Conservation (phyloP, 2,329 filamentous ascomycete species). For the Venturia effusa region DNA sequence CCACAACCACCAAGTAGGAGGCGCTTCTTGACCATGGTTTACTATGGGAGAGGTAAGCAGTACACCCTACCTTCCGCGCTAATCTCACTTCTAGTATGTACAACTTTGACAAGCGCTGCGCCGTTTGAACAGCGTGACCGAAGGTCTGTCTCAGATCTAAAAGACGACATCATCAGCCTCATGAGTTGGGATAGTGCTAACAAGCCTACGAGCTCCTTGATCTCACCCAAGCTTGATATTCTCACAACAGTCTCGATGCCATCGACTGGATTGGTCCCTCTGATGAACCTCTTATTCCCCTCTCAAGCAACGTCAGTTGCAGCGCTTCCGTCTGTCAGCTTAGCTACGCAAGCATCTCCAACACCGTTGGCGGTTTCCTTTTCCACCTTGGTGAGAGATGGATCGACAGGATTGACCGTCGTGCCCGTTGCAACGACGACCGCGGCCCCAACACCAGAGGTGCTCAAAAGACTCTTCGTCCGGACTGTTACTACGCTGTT, state of each 20-base stretch:
- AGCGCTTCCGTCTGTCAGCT: no score
- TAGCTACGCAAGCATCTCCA: not conserved
- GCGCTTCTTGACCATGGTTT: not conserved
- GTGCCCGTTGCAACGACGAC: not conserved
- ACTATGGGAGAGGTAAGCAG: not conserved
- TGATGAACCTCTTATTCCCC: not conserved
- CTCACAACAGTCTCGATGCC: not conserved
- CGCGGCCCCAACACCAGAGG: not conserved
- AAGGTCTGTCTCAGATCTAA: not conserved
- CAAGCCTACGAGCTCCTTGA: not conserved
- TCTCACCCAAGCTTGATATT: not conserved
- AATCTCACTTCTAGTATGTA: not conserved
- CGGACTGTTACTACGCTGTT: not conserved
- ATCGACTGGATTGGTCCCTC: not conserved
- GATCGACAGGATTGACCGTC: not conserved
- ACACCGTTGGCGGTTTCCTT: not conserved
- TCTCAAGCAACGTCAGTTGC: not conserved
- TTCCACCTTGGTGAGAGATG: not conserved
- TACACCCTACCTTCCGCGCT: not conserved
- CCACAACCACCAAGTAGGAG: not conserved
- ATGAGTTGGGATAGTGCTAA: not conserved
- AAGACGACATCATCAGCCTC: not conserved
- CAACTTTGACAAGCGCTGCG: not conserved
- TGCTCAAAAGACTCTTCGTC: not conserved
- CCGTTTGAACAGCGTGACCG: not conserved